Base-by-base conservation (phyloP, 2,329 filamentous ascomycete species). In the Paraphaeosphaeria sporulosa region DNA sequence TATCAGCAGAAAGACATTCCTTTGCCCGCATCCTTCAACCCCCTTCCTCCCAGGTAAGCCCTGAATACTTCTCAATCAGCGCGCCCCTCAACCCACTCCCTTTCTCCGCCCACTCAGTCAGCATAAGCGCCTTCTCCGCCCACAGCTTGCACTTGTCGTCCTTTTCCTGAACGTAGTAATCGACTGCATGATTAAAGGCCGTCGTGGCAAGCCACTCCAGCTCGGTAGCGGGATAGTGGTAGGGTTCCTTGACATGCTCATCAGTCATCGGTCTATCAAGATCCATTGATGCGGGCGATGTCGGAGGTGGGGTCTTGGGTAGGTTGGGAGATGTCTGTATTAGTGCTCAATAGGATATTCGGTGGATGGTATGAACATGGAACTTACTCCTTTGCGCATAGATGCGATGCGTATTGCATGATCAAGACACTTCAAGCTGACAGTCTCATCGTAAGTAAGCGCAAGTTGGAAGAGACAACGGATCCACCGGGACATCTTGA, bases 151-250 rank as follows among this genome's bases (percentile, higher is more conserved):
- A 88, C 1, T 78, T 75, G 4, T 80, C 81, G 58, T 87, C 83
- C 25, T 90, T 82, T 1, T 83, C 81, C 1, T 78, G 65, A 30
- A 75, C 43, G 50, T 67, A 40, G 82, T 87, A 82, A 68, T 93
- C 90, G 5, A 93, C 81, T 0, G 86, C 88, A 61, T 88, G 87
- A 66, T 94, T 94, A 60, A 73, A 77, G 3, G 64, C 57, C 6
- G 84, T 87, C 0, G 86, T 86, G 0, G 87, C 86, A n/a, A 95
- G 84, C 89, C 90, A 95, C 69, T 93, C 89, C 1, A 94, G 78
- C 71, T 95, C 92, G 3, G 85, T 83, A 0, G 79, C 68, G 0
- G 91, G 90, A 70, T 92, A 92, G 0, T 78, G 73, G 1, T 79
- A 72, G 70, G 77, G 79, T 83, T 68, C 64, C 69, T 75, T 67